Percentiles rank a stretch among this genome's conserved stretches.
Conservation (phyloP, 2,329 filamentous ascomycete species). For the Simplicillium aogashimaense region DNA sequence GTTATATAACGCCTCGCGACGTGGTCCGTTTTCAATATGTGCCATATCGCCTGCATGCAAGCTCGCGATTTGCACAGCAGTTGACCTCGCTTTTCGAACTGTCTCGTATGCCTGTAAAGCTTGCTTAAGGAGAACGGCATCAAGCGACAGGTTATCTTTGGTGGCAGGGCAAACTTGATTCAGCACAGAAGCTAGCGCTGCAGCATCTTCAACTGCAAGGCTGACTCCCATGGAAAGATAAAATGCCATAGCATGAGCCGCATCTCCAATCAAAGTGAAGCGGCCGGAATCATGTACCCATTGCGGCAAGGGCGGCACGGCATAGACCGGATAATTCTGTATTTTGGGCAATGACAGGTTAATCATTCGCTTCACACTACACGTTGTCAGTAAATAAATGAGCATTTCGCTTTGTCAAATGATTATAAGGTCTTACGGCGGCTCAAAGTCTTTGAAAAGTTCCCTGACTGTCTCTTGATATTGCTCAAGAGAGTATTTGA, state of each 20-base stretch:
- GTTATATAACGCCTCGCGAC: constrained; percentile 6
- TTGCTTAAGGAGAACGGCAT: background rate
- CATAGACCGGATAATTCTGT: constrained; percentile 9
- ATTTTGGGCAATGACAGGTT: constrained; percentile 6
- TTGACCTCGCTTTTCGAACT: constrained; percentile 5
- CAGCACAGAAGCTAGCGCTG: constrained; percentile 6
- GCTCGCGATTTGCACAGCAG: constrained; percentile 9
- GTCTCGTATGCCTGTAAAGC: constrained; percentile 7
- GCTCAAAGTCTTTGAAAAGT: constrained; percentile 4
- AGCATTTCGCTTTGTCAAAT: background rate
- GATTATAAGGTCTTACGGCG: background rate
- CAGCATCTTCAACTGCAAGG: constrained; percentile 11
- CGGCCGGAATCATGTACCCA: constrained; percentile 8
- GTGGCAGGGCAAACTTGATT: background rate
- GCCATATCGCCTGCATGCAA: constrained; percentile 7
- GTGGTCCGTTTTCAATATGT: constrained; percentile 2
- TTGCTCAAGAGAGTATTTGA: constrained; percentile 3
- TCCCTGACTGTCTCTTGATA: constrained; percentile 4
- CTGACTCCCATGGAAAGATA: constrained; percentile 12
- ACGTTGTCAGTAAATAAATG: background rate
- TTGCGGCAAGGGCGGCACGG: constrained; percentile 7
- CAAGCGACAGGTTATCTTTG: background rate
- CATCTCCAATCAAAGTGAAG: constrained; percentile 9
- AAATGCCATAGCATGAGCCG: constrained; percentile 12
- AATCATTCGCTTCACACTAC: constrained; percentile 7